Evolutionary conservation across 352 stramenopile species (phyloP).

Genomic region (Globisporangium nagaii): DNA sequence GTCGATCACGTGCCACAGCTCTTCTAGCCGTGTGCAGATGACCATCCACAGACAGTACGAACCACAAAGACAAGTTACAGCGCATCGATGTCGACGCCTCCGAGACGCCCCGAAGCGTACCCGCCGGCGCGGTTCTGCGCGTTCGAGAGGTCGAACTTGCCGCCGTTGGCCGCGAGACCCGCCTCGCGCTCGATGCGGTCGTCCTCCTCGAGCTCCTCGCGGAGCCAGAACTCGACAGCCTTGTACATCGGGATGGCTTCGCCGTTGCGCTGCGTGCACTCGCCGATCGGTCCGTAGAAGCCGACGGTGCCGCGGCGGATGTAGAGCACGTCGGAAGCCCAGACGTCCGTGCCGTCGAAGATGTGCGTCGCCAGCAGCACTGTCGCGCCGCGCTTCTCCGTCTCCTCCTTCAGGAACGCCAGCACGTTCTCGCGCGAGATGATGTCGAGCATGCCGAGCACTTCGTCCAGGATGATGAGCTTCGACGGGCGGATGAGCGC

Average conservation of each 20-base stretch:
- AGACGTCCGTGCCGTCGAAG: slow-evolving; percentile 97
- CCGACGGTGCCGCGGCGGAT: slow-evolving; percentile 59
- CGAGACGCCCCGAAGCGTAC: slow-evolving; percentile 65
- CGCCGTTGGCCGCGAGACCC: slow-evolving; percentile 13
- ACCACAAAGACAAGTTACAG: slow-evolving; percentile 5
- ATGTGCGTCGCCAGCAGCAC: slow-evolving; percentile 92
- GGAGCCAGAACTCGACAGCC: slow-evolving; percentile 91
- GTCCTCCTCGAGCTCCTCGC: slow-evolving; percentile 85
- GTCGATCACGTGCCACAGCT: too few species aligned
- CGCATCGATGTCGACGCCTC: slow-evolving; percentile 43
- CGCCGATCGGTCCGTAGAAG: slow-evolving; percentile 58
- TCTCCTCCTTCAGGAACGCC: slow-evolving; percentile 88
- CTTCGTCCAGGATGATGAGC: slow-evolving; percentile 97
- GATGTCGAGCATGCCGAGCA: slow-evolving; percentile 96
- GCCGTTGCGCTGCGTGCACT: slow-evolving; percentile 58
- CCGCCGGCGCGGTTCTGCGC: slow-evolving; percentile 71
- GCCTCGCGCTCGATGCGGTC: slow-evolving; percentile 67
- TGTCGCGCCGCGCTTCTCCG: slow-evolving; percentile 46
- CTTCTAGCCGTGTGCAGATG: too few species aligned
- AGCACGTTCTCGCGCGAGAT: slow-evolving; percentile 93
- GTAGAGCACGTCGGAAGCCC: slow-evolving; percentile 94
- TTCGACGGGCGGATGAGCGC: slow-evolving; percentile 94
- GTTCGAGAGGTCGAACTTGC: slow-evolving; percentile 52
- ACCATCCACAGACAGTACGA: too few species aligned
- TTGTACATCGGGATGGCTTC: slow-evolving; percentile 86